phyloP scores from a whole-genome alignment of 345 rosid genomes.

The Pugionium dolabratum region DNA sequence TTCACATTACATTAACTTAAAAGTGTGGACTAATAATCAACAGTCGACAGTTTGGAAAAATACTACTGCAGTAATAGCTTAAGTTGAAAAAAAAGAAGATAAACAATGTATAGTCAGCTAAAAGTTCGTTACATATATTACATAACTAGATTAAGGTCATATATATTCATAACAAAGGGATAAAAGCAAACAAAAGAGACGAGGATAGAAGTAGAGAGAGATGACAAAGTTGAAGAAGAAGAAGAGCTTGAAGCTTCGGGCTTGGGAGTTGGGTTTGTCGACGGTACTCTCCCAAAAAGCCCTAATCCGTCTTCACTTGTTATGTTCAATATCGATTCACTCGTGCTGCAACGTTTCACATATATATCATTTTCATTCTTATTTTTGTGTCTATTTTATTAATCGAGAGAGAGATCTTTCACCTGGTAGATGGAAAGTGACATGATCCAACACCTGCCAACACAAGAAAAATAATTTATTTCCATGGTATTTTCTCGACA shows the following conservation, averaged over 20 bases:
- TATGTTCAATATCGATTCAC: conserved; percentile 39
- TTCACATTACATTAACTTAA: no score
- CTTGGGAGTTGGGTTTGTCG: conserved; percentile 40
- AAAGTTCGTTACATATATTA: neutral
- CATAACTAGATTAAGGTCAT: conserved; percentile 2
- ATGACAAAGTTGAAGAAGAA: conserved; percentile 13
- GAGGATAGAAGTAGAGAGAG: conserved; percentile 18
- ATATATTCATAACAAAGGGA: neutral
- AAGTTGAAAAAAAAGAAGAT: no score
- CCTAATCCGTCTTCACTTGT: conserved; percentile 42
- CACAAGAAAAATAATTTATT: neutral
- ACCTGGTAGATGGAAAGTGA: conserved; percentile 45
- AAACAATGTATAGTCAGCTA: no score
- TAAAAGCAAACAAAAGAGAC: conserved; percentile 18
- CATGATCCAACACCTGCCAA: conserved; percentile 42
- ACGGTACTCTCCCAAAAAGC: conserved; percentile 36
- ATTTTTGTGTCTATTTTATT: no score
- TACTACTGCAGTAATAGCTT: no score
- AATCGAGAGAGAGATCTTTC: neutral
- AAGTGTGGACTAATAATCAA: no score
- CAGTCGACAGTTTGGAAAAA: no score
- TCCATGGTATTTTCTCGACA: no score
- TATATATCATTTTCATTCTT: no score
- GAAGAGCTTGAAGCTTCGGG: conserved; percentile 38
- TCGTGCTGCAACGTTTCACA: conserved; percentile 32